Evolutionary conservation across 805 yeast genomes (phyloP), one percentile per base, ranked within the genome.

Genomic region (Zygotorulaspora florentina): DNA sequence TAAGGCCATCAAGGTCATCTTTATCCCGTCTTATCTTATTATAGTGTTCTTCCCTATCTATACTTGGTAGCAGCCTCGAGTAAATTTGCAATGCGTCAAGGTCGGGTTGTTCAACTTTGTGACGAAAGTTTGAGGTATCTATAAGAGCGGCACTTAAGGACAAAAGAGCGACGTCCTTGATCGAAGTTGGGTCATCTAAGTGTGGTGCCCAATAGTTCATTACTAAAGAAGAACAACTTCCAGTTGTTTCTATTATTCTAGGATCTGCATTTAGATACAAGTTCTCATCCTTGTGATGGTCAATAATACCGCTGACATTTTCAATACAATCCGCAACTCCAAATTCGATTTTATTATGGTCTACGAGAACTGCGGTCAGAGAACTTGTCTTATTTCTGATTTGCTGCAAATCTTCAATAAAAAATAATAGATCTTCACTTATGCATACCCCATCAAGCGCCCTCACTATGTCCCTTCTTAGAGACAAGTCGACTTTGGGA

Each of bases 241-340:
- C 98, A 39, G 78, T 68, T 2, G 72, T 66, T 36, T 68, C 64
- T 37, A 90, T 71, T 2, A 84, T 66, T 43, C 93, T 66, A 0
- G 96, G 96, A 1, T 61, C 57, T 0, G 80, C 80, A 36, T 77
- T 69, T 13, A 53, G 30, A 52, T 71, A 79, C 8, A 66, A 63
- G 0, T 68, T 68, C 51, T 82, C 85, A 56, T 90, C 96, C 13
- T 74, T 84, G 61, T 91, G 99, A 61, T 91, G 99, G 61, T 91
- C 99, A 20, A 93, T 77, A 6, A 93, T 79, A 0, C 81, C 83
- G 1, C 65, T 64, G 0, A 85, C 80, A 4, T 63, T 55, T 7
- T 47, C 58, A 10, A 68, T 55, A 37, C 61, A 61, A 8, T 58
- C 47, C 13, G 57, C 60, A 1, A 67, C 61, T 25, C 58, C 72